A percentile compares a stretch with the other conserved stretches of the same genome.
Evolutionary conservation across 1,284 basidiomycete genomes (phyloP).

Genomic region (Ceratobasidium sp.): DNA sequence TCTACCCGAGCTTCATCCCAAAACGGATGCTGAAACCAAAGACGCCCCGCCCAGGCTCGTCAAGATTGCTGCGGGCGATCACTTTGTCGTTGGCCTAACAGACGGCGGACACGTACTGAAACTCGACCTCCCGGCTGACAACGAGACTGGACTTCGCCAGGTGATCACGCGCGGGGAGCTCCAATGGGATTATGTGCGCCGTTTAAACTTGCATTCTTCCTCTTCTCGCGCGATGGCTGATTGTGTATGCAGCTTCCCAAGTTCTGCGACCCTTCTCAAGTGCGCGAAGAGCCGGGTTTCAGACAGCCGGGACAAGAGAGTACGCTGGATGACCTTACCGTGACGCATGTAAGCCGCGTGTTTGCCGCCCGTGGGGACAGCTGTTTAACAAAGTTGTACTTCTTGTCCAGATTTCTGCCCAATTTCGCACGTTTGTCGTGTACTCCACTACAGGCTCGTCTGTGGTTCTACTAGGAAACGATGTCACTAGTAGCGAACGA

Average conservation of each 20-base stretch:
- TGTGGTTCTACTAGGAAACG: slow-evolving; percentile 74
- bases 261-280: slow-evolving; percentile 72
- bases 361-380: slow-evolving; percentile 8
- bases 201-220: slow-evolving; percentile 42
- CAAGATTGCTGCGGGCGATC: slow-evolving; percentile 80
- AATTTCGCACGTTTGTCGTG: slow-evolving; percentile 82
- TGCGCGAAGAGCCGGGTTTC: slow-evolving; percentile 64
- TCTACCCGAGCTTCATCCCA: slow-evolving; percentile 49
- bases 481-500: slow-evolving; percentile 58
- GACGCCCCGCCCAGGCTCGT: slow-evolving; percentile 65
- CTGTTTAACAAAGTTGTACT: slow-evolving; percentile 47
- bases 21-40: slow-evolving; percentile 6
- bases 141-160: slow-evolving; percentile 53
- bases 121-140: slow-evolving; percentile 61
- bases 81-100: slow-evolving; percentile 79
- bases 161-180: slow-evolving; percentile 38
- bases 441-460: slow-evolving; percentile 79
- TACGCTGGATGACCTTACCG: slow-evolving; percentile 65
- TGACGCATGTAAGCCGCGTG: slow-evolving; percentile 73
- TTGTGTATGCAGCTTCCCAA: slow-evolving; percentile 67
- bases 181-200: slow-evolving; percentile 81
- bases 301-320: slow-evolving; percentile 50
- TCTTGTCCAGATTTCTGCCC: slow-evolving; percentile 80
- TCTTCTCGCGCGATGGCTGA: slow-evolving; percentile 21
- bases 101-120: slow-evolving; percentile 81